Evolutionary conservation across 495 filamentous ascomycete species (phyloP).

Genomic region (Aspergillus bertholletiae): DNA sequence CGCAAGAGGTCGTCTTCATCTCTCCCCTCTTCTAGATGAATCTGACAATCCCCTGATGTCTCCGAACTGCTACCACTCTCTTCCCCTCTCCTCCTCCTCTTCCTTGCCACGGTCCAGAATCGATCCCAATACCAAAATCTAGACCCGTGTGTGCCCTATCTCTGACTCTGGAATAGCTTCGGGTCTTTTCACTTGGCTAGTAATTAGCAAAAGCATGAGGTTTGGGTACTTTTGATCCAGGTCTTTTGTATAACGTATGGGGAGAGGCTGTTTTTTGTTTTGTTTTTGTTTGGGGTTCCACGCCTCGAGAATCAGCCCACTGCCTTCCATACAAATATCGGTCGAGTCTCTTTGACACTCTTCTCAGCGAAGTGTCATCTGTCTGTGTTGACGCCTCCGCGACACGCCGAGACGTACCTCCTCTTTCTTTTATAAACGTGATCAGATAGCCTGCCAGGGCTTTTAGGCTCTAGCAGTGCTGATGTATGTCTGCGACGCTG

Average conservation of each 20-base stretch:
- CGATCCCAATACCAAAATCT: neutral
- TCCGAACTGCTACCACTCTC: neutral
- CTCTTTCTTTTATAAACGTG: neutral
- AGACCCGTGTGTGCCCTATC: neutral
- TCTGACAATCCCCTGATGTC: neutral
- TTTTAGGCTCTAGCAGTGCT: conserved; percentile 37
- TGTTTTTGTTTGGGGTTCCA: too few relatives aligned
- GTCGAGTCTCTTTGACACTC: neutral
- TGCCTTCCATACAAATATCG: neutral
- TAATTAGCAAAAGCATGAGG: conserved; percentile 1
- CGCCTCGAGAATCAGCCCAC: neutral
- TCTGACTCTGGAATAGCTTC: conserved; percentile 12
- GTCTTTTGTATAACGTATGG: conserved; percentile 10
- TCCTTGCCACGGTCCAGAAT: neutral
- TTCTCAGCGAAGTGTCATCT: neutral
- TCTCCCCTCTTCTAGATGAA: conserved; percentile 1
- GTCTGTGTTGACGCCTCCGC: neutral
- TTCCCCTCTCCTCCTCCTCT: neutral
- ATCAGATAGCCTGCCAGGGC: conserved; percentile 31
- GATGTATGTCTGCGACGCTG: conserved; percentile 43
- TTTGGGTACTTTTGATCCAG: conserved; percentile 8
- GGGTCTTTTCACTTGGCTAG: neutral
- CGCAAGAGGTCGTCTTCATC: neutral
- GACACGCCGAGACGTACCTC: neutral
- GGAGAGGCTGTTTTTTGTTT: conserved; percentile 1